phyloP scores from a whole-genome alignment of 495 filamentous ascomycete species.

The Lineolata rhizophorae region DNA sequence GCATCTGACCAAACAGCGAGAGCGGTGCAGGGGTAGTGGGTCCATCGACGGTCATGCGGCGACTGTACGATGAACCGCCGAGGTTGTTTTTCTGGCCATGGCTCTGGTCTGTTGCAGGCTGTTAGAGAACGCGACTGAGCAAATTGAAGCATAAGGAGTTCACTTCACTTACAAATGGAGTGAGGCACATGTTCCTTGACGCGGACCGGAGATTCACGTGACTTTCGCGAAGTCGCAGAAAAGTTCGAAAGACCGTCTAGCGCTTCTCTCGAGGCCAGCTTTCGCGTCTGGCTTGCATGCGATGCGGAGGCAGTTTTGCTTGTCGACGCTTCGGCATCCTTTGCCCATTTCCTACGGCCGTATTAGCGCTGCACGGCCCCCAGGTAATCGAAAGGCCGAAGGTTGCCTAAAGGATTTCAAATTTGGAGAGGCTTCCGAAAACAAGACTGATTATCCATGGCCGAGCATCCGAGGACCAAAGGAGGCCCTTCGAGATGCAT shows the following conservation, averaged over 20 bases:
- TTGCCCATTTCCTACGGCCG: constrained; percentile 14
- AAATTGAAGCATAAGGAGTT: constrained; percentile 6
- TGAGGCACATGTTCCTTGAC: constrained; percentile 33
- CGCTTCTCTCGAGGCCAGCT: constrained; percentile 12
- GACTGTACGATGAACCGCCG: constrained; percentile 7
- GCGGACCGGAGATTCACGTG: constrained; percentile 11
- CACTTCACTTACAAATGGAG: constrained; percentile 30
- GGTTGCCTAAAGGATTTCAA: too few species aligned
- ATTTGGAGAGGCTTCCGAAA: too few species aligned
- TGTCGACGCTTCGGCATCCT: constrained; percentile 11
- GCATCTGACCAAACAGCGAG: background rate
- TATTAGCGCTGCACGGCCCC: too few species aligned
- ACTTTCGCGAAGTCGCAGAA: constrained; percentile 8
- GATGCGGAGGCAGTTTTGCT: constrained; percentile 4
- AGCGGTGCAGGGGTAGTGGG: background rate
- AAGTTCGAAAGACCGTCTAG: constrained; percentile 11
- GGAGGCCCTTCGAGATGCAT: too few species aligned
- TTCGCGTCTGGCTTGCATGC: constrained; percentile 8
- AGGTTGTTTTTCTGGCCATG: constrained; percentile 8
- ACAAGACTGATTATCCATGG: too few species aligned
- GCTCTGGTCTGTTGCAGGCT: constrained; percentile 10
- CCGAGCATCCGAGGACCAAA: too few species aligned
- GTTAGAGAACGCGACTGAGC: constrained; percentile 4
- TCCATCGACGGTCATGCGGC: constrained; percentile 10
- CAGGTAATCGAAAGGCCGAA: too few species aligned